Evolutionary conservation across 1,284 basidiomycete species (phyloP).

Genomic region (Prillingera fragicola): DNA sequence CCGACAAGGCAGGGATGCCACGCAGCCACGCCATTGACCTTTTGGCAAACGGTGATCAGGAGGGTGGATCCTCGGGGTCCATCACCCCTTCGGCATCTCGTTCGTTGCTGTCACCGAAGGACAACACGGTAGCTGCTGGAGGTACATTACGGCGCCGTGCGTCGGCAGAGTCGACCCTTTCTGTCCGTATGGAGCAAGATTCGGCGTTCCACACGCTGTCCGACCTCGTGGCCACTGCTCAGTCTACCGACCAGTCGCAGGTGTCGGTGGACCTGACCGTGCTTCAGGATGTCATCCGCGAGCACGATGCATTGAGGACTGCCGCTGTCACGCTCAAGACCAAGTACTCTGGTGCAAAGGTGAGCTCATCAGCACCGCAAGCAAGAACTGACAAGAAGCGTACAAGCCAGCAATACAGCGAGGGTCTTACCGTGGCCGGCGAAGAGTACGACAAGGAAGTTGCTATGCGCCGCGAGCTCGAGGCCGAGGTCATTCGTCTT

Average conservation of each 20-base stretch:
- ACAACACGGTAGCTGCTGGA: constrained; percentile 20
- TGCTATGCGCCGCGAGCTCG: constrained; percentile 77
- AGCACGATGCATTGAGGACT: constrained; percentile 63
- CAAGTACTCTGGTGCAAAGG: constrained; percentile 81
- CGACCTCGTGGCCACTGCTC: constrained; percentile 58
- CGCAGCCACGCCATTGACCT: constrained; percentile 25
- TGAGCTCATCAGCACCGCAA: constrained; percentile 5
- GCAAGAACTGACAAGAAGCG: constrained; percentile 53
- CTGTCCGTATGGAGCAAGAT: constrained; percentile 29
- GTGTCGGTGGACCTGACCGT: constrained; percentile 69
- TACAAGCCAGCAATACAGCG: constrained; percentile 82
- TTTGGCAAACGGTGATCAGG: constrained; percentile 14
- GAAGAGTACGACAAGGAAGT: constrained; percentile 90
- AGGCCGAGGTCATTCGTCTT: constrained; percentile 81
- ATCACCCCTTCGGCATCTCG: constrained; percentile 20
- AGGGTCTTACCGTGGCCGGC: constrained; percentile 84
- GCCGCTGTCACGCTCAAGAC: constrained; percentile 64
- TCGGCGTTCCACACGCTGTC: constrained; percentile 27
- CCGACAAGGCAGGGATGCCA: too few relatives aligned
- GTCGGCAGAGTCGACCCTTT: constrained; percentile 34
- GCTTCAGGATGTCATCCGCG: constrained; percentile 64
- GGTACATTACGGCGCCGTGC: constrained; percentile 32
- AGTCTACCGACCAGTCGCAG: constrained; percentile 58
- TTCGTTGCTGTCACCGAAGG: constrained; percentile 26
- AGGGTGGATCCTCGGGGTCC: not conserved